Conservation (phyloP, 768 basidiomycete genomes). For the Pleurotus djamor region DNA sequence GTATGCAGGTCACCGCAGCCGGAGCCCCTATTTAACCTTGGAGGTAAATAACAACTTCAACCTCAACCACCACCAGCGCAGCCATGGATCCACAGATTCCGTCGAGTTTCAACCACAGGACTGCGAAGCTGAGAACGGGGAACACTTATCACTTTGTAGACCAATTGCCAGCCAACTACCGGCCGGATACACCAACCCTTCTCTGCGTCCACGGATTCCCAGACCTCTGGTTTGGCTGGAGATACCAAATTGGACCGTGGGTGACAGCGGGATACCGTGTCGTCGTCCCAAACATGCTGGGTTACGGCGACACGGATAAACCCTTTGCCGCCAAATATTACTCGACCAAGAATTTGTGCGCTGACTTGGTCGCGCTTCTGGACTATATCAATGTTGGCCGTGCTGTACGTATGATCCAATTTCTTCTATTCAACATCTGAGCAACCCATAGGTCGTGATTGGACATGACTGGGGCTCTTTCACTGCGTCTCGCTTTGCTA, state of each 20-base stretch:
- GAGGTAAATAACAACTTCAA: background rate
- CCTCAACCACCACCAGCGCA: background rate
- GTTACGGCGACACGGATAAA: slow-evolving; percentile 68
- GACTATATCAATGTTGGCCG: slow-evolving; percentile 25
- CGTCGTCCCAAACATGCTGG: slow-evolving; percentile 58
- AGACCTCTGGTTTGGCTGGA: slow-evolving; percentile 73
- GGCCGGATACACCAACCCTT: slow-evolving; percentile 45
- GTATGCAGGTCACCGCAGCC: slow-evolving; percentile 11
- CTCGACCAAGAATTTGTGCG: slow-evolving; percentile 54
- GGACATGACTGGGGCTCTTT: slow-evolving; percentile 85
- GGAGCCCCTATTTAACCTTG: slow-evolving; percentile 11
- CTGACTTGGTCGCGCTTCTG: slow-evolving; percentile 65
- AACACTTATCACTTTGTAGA: slow-evolving; percentile 72
- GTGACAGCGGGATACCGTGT: slow-evolving; percentile 59
- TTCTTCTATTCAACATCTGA: background rate
- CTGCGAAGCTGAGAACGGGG: slow-evolving; percentile 53
- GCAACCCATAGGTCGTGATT: slow-evolving; percentile 47
- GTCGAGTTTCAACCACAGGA: slow-evolving; percentile 51
- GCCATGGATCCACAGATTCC: slow-evolving; percentile 39
- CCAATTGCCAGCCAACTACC: slow-evolving; percentile 47
- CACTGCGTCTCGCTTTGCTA: slow-evolving; percentile 61
- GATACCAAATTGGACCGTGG: slow-evolving; percentile 74
- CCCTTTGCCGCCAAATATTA: slow-evolving; percentile 54
- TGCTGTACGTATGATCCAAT: too few species aligned
- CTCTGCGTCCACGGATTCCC: slow-evolving; percentile 85